These are phyloP conservation scores for Apiotrichum porosum DNA, from an alignment of 1,284 basidiomycete species.

Conservation along the genomic window DNA sequence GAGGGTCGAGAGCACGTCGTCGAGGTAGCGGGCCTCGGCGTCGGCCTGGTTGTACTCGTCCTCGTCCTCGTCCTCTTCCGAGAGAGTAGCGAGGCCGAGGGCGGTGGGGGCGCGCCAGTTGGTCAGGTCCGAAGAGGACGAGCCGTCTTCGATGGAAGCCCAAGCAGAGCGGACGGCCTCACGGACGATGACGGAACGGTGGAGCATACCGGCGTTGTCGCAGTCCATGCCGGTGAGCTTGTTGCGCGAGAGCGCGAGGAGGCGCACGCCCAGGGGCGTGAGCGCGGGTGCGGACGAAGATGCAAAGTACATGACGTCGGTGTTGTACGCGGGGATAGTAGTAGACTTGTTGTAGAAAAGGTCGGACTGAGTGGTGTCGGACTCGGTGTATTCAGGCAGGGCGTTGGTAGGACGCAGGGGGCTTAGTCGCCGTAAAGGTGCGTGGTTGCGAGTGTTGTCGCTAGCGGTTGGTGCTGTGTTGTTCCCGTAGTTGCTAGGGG, in stretches of 20 bases:
- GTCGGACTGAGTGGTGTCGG: not conserved
- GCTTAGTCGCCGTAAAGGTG: slow-evolving; percentile 7
- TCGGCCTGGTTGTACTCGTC: slow-evolving; percentile 14
- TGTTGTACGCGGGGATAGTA: not conserved
- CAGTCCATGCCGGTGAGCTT: slow-evolving; percentile 38
- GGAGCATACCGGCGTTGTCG: slow-evolving; percentile 26
- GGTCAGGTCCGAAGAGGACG: slow-evolving; percentile 24
- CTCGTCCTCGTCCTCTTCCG: slow-evolving; percentile 40
- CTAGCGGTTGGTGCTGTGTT: too few species aligned
- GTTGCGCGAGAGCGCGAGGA: slow-evolving; percentile 36
- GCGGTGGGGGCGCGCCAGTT: slow-evolving; percentile 32
- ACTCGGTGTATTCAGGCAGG: not conserved
- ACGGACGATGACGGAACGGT: slow-evolving; percentile 35
- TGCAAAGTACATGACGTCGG: slow-evolving; percentile 35
- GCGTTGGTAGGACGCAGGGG: not conserved
- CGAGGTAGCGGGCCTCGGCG: slow-evolving; percentile 37
- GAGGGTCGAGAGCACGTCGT: slow-evolving; percentile 32
- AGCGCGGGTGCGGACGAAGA: slow-evolving; percentile 28
- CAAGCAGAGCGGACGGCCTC: slow-evolving; percentile 40
- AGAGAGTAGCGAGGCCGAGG: slow-evolving; percentile 38
- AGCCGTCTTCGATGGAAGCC: slow-evolving; percentile 32
- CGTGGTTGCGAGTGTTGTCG: not conserved
- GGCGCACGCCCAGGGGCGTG: slow-evolving; percentile 40
- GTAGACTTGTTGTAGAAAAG: not conserved
- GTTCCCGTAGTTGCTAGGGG: too few species aligned